Base-by-base conservation (phyloP, 2,329 filamentous ascomycete genomes). In the Penicillium sp. region DNA sequence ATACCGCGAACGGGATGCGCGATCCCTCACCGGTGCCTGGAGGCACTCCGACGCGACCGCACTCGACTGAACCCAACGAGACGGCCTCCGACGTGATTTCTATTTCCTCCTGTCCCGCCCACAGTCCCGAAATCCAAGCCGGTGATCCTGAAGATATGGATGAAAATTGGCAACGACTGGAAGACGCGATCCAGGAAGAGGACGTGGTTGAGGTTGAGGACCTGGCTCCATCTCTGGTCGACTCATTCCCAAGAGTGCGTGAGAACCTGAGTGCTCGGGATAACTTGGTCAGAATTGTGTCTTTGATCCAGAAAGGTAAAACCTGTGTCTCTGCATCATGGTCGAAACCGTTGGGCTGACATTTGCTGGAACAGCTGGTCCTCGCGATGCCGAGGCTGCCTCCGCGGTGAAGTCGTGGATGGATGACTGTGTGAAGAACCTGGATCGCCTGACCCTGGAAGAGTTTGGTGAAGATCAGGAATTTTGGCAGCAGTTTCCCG, bases 111-210 rank as follows among this genome's bases (percentile, higher is more conserved):
- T 80, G 81, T 17, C 76, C 80, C 13, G 72, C 76, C 22, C 75
- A 76, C 47, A 82, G 80, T 57, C 80, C 79, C 12, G 78, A 81
- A 59, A 83, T 83, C 35, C 81, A 84, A 69, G 80, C 83, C 17
- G 80, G 81, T 8, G 80, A 82, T 47, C 70, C 78, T 19, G 82
- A 84, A 70, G 82, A 83, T 60, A 80, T 81, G 68, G 79, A 81
- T 56, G 79, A 82, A 9, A 79, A 71, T 63, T 83, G 81, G 81
- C 76, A 72, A 60, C 70, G 73, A 3, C 62, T 80, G 57, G 76
- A 70, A 13, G 76, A 76, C 37, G 73, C 71, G 13, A 55, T 78
- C 50, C 74, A 72, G 42, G 73, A 76, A 12, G 70, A 70, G 5
- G 75, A 76, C 12, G 67, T 79, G 22, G 72, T 79, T 28, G 75